Evolutionary conservation across 164 flowering plant species (phyloP), one percentile per base, ranked within the genome.

Genomic region (Cinnamomum micranthum): DNA sequence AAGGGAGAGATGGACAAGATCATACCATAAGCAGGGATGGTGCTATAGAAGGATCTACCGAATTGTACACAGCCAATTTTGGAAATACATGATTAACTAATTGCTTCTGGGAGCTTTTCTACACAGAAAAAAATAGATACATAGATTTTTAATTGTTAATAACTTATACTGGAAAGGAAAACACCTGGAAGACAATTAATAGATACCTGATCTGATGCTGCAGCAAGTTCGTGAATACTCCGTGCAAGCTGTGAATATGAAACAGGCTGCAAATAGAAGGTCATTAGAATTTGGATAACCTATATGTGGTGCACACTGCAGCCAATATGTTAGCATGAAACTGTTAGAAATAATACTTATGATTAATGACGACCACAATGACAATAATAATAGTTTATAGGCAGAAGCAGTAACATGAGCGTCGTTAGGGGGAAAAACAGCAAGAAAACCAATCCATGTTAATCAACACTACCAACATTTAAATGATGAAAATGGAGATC

Each of bases 21-120:
- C 69, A 69, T 90, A 93, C 99, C 99, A 95, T 95, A 69, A 95
- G 91, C 80, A 95, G 97, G 66, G 99, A 95, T 28, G 99, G 99
- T 1, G 99, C 99, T 82, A 95, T 74, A 1, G 99, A 95, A 75
- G 99, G 99, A 71, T 95, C 99, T 51, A 95, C 99, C 23, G 99
- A 95, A 77, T 95, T 95, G 86, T 95, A 95, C 2, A 95, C 99
- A 9, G 99, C 99, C 71, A 95, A 97, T 77, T 95, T 95, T 35
- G 99, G 99, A 74, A 95, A 95, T 23, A 95, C 99, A 77, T 95
- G 93, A 79, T 89, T 87, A 77, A 92, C 89, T 74, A 95, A 81
- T 80, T 93, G 98, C 87, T 84, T 91, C 83, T 89, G 96, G 72
- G 99, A 92, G 77, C 85, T 93, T 91, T 93, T 95, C 99, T 95